Percentiles rank a stretch among this genome's conserved stretches.
phyloP scores from a whole-genome alignment of 352 stramenopile genomes.

The Aphanomyces astaci region DNA sequence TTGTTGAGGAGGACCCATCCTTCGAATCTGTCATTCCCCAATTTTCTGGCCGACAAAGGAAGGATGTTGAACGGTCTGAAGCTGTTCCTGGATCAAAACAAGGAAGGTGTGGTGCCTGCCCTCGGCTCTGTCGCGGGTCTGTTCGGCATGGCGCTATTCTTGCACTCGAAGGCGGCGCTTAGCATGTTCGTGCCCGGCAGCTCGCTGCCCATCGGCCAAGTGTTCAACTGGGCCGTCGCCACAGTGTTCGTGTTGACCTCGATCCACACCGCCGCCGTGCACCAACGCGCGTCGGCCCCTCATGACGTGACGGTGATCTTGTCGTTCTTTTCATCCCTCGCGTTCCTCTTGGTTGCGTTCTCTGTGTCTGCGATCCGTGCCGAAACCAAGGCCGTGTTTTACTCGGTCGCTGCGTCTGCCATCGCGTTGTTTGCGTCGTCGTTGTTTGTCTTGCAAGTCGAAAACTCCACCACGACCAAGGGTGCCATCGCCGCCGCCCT shows the following conservation, averaged over 20 bases:
- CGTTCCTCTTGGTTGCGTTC: conserved; percentile 21
- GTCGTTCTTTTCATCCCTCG: conserved; percentile 4
- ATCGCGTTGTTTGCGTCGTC: conserved; percentile 12
- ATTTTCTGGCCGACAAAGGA: not conserved
- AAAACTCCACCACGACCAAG: conserved; percentile 16
- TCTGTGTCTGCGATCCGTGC: conserved; percentile 15
- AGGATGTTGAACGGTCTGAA: conserved; percentile 6
- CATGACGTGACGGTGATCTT: conserved; percentile 7
- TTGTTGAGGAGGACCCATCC: not conserved
- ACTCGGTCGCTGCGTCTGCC: conserved; percentile 14
- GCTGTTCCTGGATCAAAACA: conserved; percentile 19
- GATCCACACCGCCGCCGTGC: not conserved
- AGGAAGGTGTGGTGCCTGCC: conserved; percentile 22
- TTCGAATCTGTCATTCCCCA: conserved; percentile 6
- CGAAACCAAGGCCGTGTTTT: conserved; percentile 23
- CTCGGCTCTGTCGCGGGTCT: not conserved
- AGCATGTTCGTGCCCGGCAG: conserved; percentile 1
- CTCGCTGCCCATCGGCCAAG: conserved; percentile 2
- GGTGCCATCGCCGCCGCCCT: conserved; percentile 9
- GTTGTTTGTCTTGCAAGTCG: conserved; percentile 15
- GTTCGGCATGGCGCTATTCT: not conserved
- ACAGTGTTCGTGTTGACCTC: conserved; percentile 3
- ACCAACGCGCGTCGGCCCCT: not conserved
- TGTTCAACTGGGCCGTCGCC: conserved; percentile 10
- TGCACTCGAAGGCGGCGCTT: conserved; percentile 20